Evolutionary conservation across 352 stramenopile species (phyloP), one percentile per base, ranked within the genome.

Genomic region (Globisporangium canariense): DNA sequence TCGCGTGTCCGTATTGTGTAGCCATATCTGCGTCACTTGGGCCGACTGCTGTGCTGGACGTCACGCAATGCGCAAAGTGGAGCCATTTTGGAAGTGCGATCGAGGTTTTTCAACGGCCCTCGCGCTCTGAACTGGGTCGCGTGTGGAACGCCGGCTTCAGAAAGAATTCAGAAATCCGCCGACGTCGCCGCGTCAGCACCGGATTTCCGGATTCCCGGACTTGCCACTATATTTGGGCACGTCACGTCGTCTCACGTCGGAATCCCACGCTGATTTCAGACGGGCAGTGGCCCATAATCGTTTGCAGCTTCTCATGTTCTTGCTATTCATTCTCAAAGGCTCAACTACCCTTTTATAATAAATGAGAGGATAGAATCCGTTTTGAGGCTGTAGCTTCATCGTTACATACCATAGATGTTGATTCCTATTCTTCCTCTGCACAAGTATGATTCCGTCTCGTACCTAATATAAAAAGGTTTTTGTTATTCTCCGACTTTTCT

Each of bases 181-280:
- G 49, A 55, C 49, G 49, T 25, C 30, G 49, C 11, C 49, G 49
- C 25, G 49, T 55, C 49, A 55, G 49, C 49, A 55, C 22, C 11
- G 49, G 49, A 55, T 22, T 55, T 55, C 51, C 51, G 16, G 41
- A 47, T 47, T 47, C 9, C 50, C 28, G 25, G 25, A 28, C 2
- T 28, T 28, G 25, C 25, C 25, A 28, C 25, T 28, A 28, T 8
- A 36, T 9, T 36, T 36, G 32, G 32, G 32, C 32, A 36, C 32
- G 32, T 47, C 41, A 47, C 51, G 51, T 52, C 46, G n/a, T 57
- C 51, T 36, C 52, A 58, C 52, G 52, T 58, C n/a, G 30, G 52
- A 58, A 58, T 58, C 52, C 52, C 11, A 58, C 11, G 43, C 10
- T 20, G 5, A n/a, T 14, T 9, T 6, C 11, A 8, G n/a, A 32